Evolutionary conservation across 2,329 filamentous ascomycete genomes (phyloP).

Genomic region (Fusarium begoniae): DNA sequence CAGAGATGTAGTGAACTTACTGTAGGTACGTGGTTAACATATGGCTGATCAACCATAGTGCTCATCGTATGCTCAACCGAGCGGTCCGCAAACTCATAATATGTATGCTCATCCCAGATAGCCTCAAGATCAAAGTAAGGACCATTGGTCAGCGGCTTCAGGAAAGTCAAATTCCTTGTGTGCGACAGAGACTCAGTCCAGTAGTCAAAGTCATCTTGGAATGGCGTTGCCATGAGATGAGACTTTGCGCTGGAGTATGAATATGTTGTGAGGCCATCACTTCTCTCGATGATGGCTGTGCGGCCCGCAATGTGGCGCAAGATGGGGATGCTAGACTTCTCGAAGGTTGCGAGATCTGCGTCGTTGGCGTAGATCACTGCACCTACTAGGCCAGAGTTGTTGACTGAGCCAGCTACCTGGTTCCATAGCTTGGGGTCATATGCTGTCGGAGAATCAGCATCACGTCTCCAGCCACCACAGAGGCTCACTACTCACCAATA

Average conservation of each 20-base stretch:
- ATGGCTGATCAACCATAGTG: slow-evolving; percentile 83
- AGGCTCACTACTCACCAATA: slow-evolving; percentile 44
- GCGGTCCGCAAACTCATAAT: slow-evolving; percentile 74
- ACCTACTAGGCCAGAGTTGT: neutral
- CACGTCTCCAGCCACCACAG: no score
- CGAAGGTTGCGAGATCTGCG: neutral
- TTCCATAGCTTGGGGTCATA: slow-evolving; percentile 39
- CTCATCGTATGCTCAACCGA: slow-evolving; percentile 78
- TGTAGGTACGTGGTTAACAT: slow-evolving; percentile 81
- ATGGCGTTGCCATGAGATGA: slow-evolving; percentile 57
- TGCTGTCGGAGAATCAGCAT: neutral
- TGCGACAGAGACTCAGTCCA: slow-evolving; percentile 69
- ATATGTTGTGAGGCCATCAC: slow-evolving; percentile 45
- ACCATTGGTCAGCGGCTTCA: slow-evolving; percentile 70
- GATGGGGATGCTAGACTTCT: slow-evolving; percentile 2
- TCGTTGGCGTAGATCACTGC: slow-evolving; percentile 35
- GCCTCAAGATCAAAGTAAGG: slow-evolving; percentile 78
- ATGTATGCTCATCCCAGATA: slow-evolving; percentile 82
- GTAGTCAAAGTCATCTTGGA: slow-evolving; percentile 59
- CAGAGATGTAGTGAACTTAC: slow-evolving; percentile 48
- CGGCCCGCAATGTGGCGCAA: slow-evolving; percentile 32
- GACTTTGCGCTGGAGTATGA: slow-evolving; percentile 50
- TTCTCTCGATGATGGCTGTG: neutral
- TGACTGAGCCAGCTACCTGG: neutral
- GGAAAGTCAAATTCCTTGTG: slow-evolving; percentile 70